Evolutionary conservation across 306 rosid species (phyloP), one percentile per base, ranked within the genome.

Genomic region (Quercus engelmannii): DNA sequence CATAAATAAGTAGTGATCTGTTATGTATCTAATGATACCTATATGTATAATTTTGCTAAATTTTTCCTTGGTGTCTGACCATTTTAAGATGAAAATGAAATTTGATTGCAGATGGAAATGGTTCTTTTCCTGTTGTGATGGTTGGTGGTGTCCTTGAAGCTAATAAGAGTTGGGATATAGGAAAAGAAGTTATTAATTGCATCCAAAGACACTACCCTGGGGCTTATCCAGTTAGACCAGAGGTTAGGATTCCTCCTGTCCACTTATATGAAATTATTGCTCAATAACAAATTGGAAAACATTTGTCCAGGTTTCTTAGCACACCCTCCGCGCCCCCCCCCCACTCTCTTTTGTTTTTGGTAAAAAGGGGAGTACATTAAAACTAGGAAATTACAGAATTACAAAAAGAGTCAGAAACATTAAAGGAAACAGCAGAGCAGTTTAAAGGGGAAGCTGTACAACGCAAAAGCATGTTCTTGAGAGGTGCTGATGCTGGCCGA

Each of bases 111-210:
- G 99, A 95, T 78, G 99, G 94, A 81, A 86, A 89, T 46, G 87
- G 62, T 55, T 63, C 73, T 33, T 95, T 91, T 76, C 97, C 97
- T 38, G 91, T 94, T 58, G 98, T 92, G 55, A 91, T 92, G 98
- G 98, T 94, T 86, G 98, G 98, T 25, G 98, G 98, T 57, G 98
- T 94, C 76, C 97, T 94, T n/a, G 97, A 91, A 86, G 98, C 94
- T 76, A 87, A 92, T 59, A 92, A 81, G 87, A 80, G 87, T 49
- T 94, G 98, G 98, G 97, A 94, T 86, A 90, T 94, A 38, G 96
- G 97, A 74, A 87, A 87, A 79, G 94, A 94, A 86, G 98, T 94
- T 69, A 74, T 86, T 23, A 88, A 85, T 63, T 87, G 84, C 82
- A 80, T 91, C 75, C 86, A 93, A 72, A 88, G 88, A 74, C 71